These are phyloP conservation scores for Solioccasus polychromus DNA, from an alignment of 768 basidiomycete species.

Conservation along the genomic window DNA sequence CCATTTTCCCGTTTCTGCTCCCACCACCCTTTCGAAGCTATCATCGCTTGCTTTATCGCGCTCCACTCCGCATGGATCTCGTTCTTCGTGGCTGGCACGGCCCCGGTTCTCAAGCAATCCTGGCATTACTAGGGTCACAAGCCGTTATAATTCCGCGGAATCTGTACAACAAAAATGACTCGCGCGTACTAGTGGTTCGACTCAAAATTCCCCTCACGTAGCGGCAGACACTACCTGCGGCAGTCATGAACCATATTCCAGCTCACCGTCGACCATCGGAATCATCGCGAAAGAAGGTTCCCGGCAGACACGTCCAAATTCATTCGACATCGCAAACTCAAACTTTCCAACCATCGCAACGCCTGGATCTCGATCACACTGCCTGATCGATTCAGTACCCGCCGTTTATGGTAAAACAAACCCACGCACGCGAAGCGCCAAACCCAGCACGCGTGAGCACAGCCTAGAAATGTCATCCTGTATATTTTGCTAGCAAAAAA, in stretches of 20 bases:
- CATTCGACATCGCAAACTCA: slow-evolving; percentile 40
- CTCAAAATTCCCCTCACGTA: no score
- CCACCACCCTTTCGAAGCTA: neutral
- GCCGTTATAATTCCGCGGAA: neutral
- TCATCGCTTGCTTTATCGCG: neutral
- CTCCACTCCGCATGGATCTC: neutral
- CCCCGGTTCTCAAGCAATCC: neutral
- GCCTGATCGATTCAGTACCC: neutral
- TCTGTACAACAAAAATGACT: neutral
- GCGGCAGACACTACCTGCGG: no score
- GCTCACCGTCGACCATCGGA: no score
- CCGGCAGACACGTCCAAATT: slow-evolving; percentile 24
- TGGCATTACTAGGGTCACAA: no score
- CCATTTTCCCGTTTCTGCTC: neutral
- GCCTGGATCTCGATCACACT: slow-evolving; percentile 50
- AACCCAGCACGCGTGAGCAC: slow-evolving; percentile 19
- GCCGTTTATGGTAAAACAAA: neutral
- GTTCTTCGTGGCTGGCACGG: neutral
- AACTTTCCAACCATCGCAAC: slow-evolving; percentile 50
- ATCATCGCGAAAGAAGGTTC: slow-evolving; percentile 29
- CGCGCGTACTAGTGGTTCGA: no score
- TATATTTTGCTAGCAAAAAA: neutral
- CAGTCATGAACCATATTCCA: no score
- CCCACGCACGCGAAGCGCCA: slow-evolving; percentile 28
- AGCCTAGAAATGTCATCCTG: slow-evolving; percentile 21